Conservation (phyloP, 2,329 filamentous ascomycete species). For the Fusarium verticillioides region DNA sequence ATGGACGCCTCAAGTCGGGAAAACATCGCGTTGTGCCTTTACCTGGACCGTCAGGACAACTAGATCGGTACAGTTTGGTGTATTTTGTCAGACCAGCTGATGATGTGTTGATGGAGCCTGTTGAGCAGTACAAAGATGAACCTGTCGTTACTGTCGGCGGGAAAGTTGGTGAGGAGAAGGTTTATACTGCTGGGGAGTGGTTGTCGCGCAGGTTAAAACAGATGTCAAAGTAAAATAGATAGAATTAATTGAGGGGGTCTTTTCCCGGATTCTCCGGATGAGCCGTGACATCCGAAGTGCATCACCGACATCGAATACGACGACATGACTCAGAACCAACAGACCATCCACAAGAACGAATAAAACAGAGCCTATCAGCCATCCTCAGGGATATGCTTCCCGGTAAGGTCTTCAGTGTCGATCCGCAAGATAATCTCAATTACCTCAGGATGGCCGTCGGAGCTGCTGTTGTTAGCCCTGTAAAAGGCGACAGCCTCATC, state of each 20-base stretch:
- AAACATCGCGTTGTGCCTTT: neutral
- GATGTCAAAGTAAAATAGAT: neutral
- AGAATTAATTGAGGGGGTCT: too few species aligned
- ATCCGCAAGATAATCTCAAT: neutral
- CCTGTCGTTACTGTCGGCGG: neutral
- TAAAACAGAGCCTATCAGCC: too few species aligned
- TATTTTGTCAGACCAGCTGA: neutral
- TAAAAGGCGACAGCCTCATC: neutral
- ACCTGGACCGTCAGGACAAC: accelerated
- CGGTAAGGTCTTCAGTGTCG: neutral
- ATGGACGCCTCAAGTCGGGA: neutral
- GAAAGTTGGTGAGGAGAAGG: neutral
- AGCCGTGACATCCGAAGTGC: too few species aligned
- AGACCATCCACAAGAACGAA: too few species aligned
- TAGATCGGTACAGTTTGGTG: neutral
- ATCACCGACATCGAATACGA: too few species aligned
- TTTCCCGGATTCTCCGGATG: too few species aligned
- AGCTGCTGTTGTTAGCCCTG: neutral
- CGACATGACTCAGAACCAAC: too few species aligned
- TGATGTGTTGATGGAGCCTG: neutral
- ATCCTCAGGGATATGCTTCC: accelerated
- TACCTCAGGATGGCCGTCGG: neutral
- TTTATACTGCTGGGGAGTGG: neutral
- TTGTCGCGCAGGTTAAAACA: neutral
- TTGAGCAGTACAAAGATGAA: neutral